phyloP scores from a whole-genome alignment of 2,329 filamentous ascomycete species.

The Emydomyces testavorans region DNA sequence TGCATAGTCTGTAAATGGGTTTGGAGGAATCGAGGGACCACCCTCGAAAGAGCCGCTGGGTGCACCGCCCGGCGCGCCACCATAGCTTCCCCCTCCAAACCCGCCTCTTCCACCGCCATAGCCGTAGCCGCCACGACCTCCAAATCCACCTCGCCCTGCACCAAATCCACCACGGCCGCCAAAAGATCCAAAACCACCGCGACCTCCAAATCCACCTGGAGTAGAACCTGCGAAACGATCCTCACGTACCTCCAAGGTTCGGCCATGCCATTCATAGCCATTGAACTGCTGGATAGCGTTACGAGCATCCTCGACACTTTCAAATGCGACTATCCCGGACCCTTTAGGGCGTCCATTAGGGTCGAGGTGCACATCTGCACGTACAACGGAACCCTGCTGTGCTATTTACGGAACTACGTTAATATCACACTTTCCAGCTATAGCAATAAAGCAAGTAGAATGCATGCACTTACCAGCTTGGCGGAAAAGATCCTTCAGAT shows the following conservation, averaged over 20 bases:
- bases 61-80: conserved; percentile 30
- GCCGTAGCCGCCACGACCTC: conserved; percentile 41
- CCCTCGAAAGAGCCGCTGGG: conserved; percentile 23
- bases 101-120: conserved; percentile 42
- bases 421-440: conserved; percentile 20
- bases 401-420: conserved; percentile 28
- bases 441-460: conserved; percentile 9
- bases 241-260: conserved; percentile 84
- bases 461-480: conserved; percentile 69
- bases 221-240: conserved; percentile 65
- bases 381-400: conserved; percentile 64
- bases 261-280: conserved; percentile 96
- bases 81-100: conserved; percentile 38
- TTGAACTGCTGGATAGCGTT: conserved; percentile 97
- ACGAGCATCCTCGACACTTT: conserved; percentile 84
- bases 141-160: conserved; percentile 44
- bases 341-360: conserved; percentile 91
- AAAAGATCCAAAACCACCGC: conserved; percentile 29
- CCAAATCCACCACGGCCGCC: conserved; percentile 47
- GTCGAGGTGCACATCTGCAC: conserved; percentile 87
- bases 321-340: conserved; percentile 93
- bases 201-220: conserved; percentile 34
- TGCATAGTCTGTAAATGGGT: conserved; percentile 88
- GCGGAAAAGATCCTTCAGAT: conserved; percentile 95
- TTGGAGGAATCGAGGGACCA: conserved; percentile 49